A percentile compares a stretch with the other conserved stretches of the same genome.
These are phyloP conservation scores for Phytophthora hybrid DNA, from an alignment of 352 stramenopile genomes.

Conservation along the genomic window DNA sequence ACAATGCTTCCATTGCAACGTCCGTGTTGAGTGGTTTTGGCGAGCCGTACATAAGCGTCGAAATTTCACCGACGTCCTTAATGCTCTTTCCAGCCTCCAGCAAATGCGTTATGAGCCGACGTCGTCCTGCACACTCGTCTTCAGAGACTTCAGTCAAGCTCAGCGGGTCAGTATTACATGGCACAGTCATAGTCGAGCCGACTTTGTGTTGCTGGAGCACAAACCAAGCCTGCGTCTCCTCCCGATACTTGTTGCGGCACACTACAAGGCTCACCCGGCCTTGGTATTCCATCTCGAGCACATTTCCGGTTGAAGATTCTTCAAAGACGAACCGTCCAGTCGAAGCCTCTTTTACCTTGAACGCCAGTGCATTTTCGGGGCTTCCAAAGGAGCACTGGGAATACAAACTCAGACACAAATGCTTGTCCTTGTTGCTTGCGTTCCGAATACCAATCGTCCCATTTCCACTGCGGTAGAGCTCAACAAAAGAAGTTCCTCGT, in stretches of 20 bases:
- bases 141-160: neutral
- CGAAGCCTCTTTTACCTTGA: neutral
- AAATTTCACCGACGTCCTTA: neutral
- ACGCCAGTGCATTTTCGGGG: neutral
- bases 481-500: neutral
- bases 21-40: neutral
- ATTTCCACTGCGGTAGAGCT: neutral
- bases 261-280: neutral
- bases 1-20: neutral
- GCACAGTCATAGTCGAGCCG: neutral
- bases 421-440: neutral
- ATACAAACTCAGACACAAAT: neutral
- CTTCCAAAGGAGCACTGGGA: neutral
- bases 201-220: neutral
- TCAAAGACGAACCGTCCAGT: neutral
- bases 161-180: neutral
- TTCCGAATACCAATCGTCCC: neutral
- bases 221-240: neutral
- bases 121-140: neutral
- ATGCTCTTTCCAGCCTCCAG: neutral
- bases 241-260: neutral
- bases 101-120: neutral
- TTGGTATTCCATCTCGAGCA: neutral
- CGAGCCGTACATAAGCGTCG: neutral
- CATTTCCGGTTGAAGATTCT: neutral